phyloP scores from a whole-genome alignment of 495 filamentous ascomycete genomes.

The Elaphomyces granulatus region DNA sequence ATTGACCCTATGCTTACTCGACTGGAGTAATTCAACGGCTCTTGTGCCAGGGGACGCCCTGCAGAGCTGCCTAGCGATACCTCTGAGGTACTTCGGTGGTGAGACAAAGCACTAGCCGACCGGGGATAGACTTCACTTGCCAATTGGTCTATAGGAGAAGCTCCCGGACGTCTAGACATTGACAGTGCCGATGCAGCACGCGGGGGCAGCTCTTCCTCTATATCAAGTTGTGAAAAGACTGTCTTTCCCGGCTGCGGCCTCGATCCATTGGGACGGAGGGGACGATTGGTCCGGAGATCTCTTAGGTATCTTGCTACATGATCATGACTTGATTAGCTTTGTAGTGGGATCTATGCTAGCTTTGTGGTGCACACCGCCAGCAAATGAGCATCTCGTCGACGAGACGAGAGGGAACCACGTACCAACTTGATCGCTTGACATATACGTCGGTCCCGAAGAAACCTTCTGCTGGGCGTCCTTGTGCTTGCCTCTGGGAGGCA shows the following conservation, averaged over 20 bases:
- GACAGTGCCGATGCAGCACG: slow-evolving; percentile 36
- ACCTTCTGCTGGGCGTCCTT: slow-evolving; percentile 42
- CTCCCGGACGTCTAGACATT: slow-evolving; percentile 14
- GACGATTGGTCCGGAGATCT: slow-evolving; percentile 63
- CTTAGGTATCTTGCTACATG: slow-evolving; percentile 55
- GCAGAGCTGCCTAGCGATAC: slow-evolving; percentile 15
- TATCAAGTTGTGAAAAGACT: slow-evolving; percentile 22
- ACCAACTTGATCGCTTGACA: slow-evolving; percentile 83
- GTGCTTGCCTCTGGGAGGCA: slow-evolving; percentile 27
- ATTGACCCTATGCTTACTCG: slow-evolving; percentile 32
- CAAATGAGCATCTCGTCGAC: slow-evolving; percentile 9
- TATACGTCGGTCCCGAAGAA: slow-evolving; percentile 62
- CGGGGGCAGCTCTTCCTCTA: slow-evolving; percentile 26
- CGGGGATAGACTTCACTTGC: slow-evolving; percentile 21
- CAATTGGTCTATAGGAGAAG: slow-evolving; percentile 6
- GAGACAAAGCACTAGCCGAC: slow-evolving; percentile 36
- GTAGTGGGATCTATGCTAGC: too few relatives aligned
- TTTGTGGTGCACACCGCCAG: too few relatives aligned
- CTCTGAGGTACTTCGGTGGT: slow-evolving; percentile 31
- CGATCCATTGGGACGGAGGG: slow-evolving; percentile 63
- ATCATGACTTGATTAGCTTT: slow-evolving; percentile 6
- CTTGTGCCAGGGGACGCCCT: slow-evolving; percentile 33
- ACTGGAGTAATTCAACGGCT: slow-evolving; percentile 22
- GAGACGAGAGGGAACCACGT: slow-evolving; percentile 17
- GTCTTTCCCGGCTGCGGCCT: slow-evolving; percentile 49